A percentile compares a stretch with the other conserved stretches of the same genome.
Conservation (phyloP, 768 basidiomycete species). For the Boletus tylopilopsis region DNA sequence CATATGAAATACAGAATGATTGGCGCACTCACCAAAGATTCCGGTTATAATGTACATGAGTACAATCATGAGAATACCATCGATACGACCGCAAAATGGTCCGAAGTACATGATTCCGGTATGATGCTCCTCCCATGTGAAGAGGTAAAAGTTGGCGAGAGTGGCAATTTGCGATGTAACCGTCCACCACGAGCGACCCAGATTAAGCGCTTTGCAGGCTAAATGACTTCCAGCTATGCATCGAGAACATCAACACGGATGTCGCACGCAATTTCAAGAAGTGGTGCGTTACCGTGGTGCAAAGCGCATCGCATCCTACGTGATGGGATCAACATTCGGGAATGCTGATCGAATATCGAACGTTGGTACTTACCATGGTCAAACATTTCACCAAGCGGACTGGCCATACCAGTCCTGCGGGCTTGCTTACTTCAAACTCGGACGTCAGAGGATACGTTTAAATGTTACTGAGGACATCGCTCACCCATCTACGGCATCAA, state of each 20-base stretch:
- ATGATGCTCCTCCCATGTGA: conserved; percentile 83
- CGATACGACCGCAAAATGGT: conserved; percentile 92
- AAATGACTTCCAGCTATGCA: conserved; percentile 33
- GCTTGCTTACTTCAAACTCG: conserved; percentile 76
- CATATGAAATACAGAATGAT: neutral
- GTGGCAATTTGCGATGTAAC: conserved; percentile 76
- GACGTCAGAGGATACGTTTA: conserved; percentile 1
- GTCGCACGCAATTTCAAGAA: neutral
- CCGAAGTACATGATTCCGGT: conserved; percentile 92
- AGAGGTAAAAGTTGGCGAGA: conserved; percentile 67
- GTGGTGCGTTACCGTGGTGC: conserved; percentile 69
- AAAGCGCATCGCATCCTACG: conserved; percentile 86
- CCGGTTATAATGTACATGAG: conserved; percentile 76
- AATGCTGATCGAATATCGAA: too few relatives aligned
- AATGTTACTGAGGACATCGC: conserved; percentile 11
- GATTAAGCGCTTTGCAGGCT: conserved; percentile 54
- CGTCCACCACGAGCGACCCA: conserved; percentile 97
- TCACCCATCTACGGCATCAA: conserved; percentile 88
- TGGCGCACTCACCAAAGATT: conserved; percentile 50
- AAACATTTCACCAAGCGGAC: conserved; percentile 96
- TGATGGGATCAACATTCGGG: neutral
- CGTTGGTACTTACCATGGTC: conserved; percentile 70
- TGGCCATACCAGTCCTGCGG: conserved; percentile 93
- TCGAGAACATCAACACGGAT: neutral
- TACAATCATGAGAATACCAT: conserved; percentile 88